Base-by-base conservation (phyloP, 495 filamentous ascomycete genomes). In the Aspergillus asperescens region DNA sequence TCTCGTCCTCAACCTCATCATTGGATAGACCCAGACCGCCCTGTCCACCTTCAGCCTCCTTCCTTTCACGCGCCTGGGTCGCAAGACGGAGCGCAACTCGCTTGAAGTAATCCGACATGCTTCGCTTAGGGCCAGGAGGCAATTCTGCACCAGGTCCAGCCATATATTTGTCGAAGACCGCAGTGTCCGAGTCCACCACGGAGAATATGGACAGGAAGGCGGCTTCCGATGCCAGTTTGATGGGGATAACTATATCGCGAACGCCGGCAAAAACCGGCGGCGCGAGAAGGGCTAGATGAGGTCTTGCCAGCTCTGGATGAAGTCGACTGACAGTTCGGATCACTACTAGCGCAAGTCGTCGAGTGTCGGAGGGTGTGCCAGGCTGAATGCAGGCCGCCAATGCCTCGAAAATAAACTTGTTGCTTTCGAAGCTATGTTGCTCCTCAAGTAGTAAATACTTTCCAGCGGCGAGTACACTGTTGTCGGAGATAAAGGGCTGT, bases 71-170 rank as follows among this genome's bases (percentile, higher is more conserved):
- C 0, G 89, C 88, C 65, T 96, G 93, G 47, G 70, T 80, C 1
- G 84, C 91, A 16, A 97, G 69, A 59, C 90, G 78, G 50, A 95
- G 67, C 12, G 88, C 88, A 37, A 97, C 84, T 13, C 94, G 78
- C 77, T 95, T 96, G 73, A 97, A 97, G 71, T 98, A 98, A 61
- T 98, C 93, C 38, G 85, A 81, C 88, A 97, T 96, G 64, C 87
- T 91, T 50, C 93, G 74, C 78, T 94, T 94, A 25, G 79, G 80
- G 7, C 78, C 83, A 0, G 86, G 73, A 3, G 80, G 73, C 28
- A 95, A 67, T 0, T 80, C 81, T 44, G 72, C 59, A 16, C 82
- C 79, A 28, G 80, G 71, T 12, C 78, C 79, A 4, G 79, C 70
- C 66, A 97, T 82, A 61, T 90, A 98, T 74, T 90, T 90, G 50